phyloP scores from a whole-genome alignment of 1,139 yeast species.

The Yamadazyma diddensiae region DNA sequence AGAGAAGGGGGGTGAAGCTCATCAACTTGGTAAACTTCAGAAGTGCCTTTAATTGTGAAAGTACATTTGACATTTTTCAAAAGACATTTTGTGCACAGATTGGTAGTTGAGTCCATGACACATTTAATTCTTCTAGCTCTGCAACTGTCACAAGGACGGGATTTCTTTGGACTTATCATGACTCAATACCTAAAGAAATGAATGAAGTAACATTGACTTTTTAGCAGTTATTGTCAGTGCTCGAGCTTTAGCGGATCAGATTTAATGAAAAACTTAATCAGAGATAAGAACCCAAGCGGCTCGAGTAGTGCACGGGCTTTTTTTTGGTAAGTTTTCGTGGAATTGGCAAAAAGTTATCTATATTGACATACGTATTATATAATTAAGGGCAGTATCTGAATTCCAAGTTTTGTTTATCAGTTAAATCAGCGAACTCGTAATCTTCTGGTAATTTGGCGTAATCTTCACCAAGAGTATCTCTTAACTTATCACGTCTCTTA shows the following conservation, averaged over 20 bases:
- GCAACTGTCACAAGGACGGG: neutral
- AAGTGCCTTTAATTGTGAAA: neutral
- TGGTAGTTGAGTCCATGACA: neutral
- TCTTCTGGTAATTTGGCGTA: conserved; percentile 21
- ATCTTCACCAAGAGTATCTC: conserved; percentile 4
- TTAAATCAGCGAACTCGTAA: conserved; percentile 57
- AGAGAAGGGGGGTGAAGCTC: conserved; percentile 1
- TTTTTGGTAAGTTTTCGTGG: too few species aligned
- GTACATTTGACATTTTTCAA: neutral
- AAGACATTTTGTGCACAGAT: neutral
- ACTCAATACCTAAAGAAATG: too few species aligned
- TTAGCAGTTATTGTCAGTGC: too few species aligned
- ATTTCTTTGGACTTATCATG: neutral
- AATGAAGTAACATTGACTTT: too few species aligned
- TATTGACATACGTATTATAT: neutral
- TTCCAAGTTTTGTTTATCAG: conserved; percentile 63
- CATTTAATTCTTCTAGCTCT: neutral
- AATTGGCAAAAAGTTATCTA: too few species aligned
- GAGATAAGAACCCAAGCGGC: too few species aligned
- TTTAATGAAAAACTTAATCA: too few species aligned
- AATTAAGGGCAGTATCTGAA: conserved; percentile 44
- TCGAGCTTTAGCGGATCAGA: too few species aligned
- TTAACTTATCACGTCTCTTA: conserved; percentile 9
- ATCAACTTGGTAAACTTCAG: neutral
- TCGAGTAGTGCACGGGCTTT: too few species aligned